These are phyloP conservation scores for Rosa chinensis DNA, from an alignment of 306 rosid genomes.

Conservation along the genomic window DNA sequence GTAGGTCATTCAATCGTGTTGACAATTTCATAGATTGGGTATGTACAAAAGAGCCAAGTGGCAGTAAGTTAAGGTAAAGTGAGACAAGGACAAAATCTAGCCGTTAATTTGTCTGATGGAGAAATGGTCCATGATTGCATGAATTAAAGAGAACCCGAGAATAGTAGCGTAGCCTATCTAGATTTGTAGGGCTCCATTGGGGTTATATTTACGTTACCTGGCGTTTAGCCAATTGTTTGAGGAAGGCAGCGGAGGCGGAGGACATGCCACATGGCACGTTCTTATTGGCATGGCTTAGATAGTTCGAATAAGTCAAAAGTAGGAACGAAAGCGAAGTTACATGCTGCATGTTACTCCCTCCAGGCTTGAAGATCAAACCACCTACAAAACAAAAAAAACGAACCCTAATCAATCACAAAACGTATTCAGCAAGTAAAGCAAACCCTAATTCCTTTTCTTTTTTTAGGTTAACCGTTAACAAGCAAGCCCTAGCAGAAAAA, in stretches of 20 bases:
- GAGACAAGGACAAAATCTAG: slow-evolving; percentile 33
- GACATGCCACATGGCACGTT: slow-evolving; percentile 79
- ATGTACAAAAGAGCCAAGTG: not conserved
- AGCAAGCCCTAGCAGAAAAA: not conserved
- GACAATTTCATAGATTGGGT: slow-evolving; percentile 10
- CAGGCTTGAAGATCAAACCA: slow-evolving; percentile 90
- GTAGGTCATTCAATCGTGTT: not conserved
- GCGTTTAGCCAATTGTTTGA: slow-evolving; percentile 68
- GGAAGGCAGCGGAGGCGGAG: slow-evolving; percentile 69
- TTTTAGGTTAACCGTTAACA: not conserved
- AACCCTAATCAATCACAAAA: not conserved
- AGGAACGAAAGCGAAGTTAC: slow-evolving; percentile 92
- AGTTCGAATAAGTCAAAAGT: slow-evolving; percentile 75
- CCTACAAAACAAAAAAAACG: slow-evolving; percentile 39
- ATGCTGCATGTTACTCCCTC: slow-evolving; percentile 99
- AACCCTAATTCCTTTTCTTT: not conserved
- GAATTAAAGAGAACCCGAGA: slow-evolving; percentile 2
- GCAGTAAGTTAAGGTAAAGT: not conserved
- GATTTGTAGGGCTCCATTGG: not conserved
- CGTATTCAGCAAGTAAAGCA: not conserved
- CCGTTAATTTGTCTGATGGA: slow-evolving; percentile 51
- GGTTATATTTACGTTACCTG: slow-evolving; percentile 45
- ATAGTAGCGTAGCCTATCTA: not conserved
- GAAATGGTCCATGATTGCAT: slow-evolving; percentile 12
- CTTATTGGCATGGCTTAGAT: slow-evolving; percentile 87